Conservation (phyloP, 139 green algal species). For the Chlorella sp. region DNA sequence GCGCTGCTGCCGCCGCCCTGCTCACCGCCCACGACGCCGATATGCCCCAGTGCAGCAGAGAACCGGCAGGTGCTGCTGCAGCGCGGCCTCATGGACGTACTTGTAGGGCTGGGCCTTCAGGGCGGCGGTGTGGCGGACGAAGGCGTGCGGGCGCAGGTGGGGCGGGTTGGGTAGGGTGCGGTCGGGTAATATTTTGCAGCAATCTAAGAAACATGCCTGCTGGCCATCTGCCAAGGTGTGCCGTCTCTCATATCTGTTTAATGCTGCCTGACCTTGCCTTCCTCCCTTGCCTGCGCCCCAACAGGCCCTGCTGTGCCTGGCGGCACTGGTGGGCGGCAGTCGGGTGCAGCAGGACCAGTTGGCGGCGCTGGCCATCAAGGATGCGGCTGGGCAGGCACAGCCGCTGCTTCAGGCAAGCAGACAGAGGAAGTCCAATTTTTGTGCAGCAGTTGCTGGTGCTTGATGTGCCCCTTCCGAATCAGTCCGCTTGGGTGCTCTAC, state of each 20-base stretch:
- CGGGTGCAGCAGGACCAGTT: constrained; percentile 17
- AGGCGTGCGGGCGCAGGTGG: constrained; percentile 9
- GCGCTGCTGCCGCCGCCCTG: constrained; percentile 13
- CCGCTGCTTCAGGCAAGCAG: constrained; percentile 6
- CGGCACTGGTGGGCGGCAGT: constrained; percentile 7
- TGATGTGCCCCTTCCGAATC: too few species aligned
- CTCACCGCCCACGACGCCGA: too few species aligned
- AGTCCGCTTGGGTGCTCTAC: too few species aligned
- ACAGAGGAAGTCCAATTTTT: too few species aligned
- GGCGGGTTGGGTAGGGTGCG: not conserved
- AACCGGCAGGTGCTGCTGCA: constrained; percentile 29
- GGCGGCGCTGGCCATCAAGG: not conserved
- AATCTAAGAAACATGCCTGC: too few species aligned
- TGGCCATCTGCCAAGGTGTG: too few species aligned
- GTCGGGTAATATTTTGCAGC: too few species aligned
- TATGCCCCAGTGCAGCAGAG: not conserved
- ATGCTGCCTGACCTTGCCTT: too few species aligned
- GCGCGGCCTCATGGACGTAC: constrained; percentile 13
- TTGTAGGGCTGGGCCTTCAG: constrained; percentile 17
- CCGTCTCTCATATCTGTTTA: too few species aligned
- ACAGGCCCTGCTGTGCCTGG: constrained; percentile 31
- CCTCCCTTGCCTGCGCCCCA: not conserved
- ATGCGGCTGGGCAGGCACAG: not conserved
- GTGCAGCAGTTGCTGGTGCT: too few species aligned
- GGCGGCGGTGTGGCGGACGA: constrained; percentile 6